A percentile compares a stretch with the other conserved stretches of the same genome.
Evolutionary conservation across 2,329 filamentous ascomycete species (phyloP).

Genomic region (Iodosphaeria phyllophila): DNA sequence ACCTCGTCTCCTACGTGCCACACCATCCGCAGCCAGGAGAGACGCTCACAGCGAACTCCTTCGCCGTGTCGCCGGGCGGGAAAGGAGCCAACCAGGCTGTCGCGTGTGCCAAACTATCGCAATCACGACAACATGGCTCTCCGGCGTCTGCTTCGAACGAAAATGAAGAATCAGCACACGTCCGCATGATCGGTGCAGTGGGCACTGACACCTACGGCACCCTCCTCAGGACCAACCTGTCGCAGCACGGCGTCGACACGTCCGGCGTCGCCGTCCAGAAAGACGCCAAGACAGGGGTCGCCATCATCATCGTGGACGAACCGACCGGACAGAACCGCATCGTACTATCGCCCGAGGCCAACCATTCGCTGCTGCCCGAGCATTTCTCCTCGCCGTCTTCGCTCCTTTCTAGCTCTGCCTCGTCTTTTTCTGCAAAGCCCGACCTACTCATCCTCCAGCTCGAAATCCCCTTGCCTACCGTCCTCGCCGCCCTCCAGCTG

Average conservation of each 20-base stretch:
- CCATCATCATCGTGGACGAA: conserved; percentile 60
- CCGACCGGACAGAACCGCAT: conserved; percentile 60
- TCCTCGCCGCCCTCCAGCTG: conserved; percentile 38
- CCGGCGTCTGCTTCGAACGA: conserved; percentile 13
- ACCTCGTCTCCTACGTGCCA: conserved; percentile 75
- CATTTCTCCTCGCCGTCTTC: conserved; percentile 16
- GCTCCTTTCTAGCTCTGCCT: too few species aligned
- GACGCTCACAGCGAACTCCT: conserved; percentile 64
- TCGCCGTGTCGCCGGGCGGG: conserved; percentile 67
- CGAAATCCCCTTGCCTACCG: conserved; percentile 52
- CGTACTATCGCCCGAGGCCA: conserved; percentile 53
- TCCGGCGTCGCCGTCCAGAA: conserved; percentile 24
- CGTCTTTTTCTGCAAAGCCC: too few species aligned
- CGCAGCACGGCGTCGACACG: conserved; percentile 42
- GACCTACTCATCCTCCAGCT: conserved; percentile 58
- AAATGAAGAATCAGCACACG: conserved; percentile 15
- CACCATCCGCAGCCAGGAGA: conserved; percentile 74
- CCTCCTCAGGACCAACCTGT: conserved; percentile 37
- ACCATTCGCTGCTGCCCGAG: conserved; percentile 26
- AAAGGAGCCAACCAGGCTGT: conserved; percentile 96
- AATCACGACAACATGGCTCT: too few species aligned
- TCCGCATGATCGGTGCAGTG: conserved; percentile 59
- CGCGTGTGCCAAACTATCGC: conserved; percentile 66
- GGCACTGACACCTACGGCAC: conserved; percentile 49
- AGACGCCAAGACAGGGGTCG: conserved; percentile 44